Evolutionary conservation across 768 basidiomycete genomes (phyloP).

Genomic region (Psilocybe subaeruginosa): DNA sequence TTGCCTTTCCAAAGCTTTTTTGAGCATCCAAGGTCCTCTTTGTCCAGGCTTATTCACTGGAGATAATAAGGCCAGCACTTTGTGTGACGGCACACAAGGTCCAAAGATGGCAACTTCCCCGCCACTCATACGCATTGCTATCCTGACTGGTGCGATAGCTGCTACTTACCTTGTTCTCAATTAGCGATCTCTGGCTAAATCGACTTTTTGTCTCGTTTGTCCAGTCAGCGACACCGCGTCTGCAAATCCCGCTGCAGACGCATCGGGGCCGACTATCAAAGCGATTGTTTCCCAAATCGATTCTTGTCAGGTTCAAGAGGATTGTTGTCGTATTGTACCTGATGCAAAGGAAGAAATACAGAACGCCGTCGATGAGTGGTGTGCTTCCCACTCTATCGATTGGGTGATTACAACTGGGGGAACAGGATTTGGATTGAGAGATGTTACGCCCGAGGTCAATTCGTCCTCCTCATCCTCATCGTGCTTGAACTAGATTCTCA

Average conservation of each 20-base stretch:
- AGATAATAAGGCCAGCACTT: too few relatives aligned
- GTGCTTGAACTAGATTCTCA: too few relatives aligned
- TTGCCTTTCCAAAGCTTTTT: too few relatives aligned
- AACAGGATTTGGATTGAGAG: constrained; percentile 82
- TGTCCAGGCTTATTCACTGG: too few relatives aligned
- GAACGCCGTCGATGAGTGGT: constrained; percentile 48
- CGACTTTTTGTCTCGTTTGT: too few relatives aligned
- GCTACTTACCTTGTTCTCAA: not conserved
- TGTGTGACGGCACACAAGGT: not conserved
- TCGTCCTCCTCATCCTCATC: not conserved
- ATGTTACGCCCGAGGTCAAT: constrained; percentile 81
- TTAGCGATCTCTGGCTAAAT: too few relatives aligned
- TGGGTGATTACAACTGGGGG: constrained; percentile 87
- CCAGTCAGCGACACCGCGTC: constrained; percentile 77
- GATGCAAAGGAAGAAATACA: constrained; percentile 65
- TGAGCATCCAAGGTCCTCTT: too few relatives aligned
- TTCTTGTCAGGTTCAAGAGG: constrained; percentile 24
- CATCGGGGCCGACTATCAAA: constrained; percentile 67
- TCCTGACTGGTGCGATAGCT: constrained; percentile 30
- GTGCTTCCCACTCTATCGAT: constrained; percentile 50
- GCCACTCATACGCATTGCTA: constrained; percentile 27
- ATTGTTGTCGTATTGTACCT: constrained; percentile 53
- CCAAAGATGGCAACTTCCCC: not conserved
- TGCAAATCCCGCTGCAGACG: constrained; percentile 49
- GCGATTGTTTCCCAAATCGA: constrained; percentile 40